Evolutionary conservation across 2,329 filamentous ascomycete genomes (phyloP), one percentile per base, ranked within the genome.

Genomic region (Aspergillus sp.): DNA sequence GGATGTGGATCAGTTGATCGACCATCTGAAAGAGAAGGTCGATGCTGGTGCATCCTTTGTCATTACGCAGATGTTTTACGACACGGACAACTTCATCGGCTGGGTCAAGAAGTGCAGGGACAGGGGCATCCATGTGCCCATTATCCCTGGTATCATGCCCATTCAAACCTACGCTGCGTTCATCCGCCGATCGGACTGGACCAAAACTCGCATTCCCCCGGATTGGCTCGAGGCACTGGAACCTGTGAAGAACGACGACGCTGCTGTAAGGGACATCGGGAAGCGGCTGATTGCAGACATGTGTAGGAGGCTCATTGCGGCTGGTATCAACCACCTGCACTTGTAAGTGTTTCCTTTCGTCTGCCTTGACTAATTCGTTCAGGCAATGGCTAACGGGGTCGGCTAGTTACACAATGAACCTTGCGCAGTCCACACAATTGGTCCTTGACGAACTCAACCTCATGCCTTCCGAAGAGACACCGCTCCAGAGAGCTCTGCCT

Each of bases 1-100:
- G 69, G 88, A 96, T 71, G 89, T 92, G 56, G 92, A 96, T 50
- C 78, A 86, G 62, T 84, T 99, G 70, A 86, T 99, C 64, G 89
- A 95, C 65, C 95, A 98, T 75, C 80, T 99, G 72, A 98, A 98
- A 81, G 90, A 98, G 77, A 99, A 99, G 81, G 89, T 98, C 36
- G 95, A 99, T 74, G 91, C 91, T 61, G 95, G 95, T 54, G 93
- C 90, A 63, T 89, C 90, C 6, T 99, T 98, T 75, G 90, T 99
- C 65, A 91, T 99, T 57, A 98, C 95, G 0, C 95, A 99, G 80
- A 99, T 99, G 95, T 98, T 98, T 80, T 99, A 99, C 81, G 94
- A 99, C 72, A 93, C 87, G 53, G 94, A 99, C 71, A 94, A 95
- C 73, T 99, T 99, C 78, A 79, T 98, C 57, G 85, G 88, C 56